Evolutionary conservation across 805 yeast genomes (phyloP).

Genomic region (Saccharomycopsis fermentans): DNA sequence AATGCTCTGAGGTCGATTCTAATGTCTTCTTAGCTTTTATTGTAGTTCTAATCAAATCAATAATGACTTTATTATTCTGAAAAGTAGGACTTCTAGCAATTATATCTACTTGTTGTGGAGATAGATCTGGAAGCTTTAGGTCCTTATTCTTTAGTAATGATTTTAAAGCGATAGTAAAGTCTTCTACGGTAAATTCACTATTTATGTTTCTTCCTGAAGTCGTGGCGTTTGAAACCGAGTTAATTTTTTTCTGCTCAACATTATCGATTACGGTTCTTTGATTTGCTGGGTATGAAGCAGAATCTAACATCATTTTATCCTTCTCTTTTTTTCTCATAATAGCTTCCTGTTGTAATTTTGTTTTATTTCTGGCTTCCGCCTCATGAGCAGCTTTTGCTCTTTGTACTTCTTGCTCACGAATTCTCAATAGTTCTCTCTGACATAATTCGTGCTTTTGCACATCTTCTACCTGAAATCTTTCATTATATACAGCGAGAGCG

Average conservation of each 20-base stretch:
- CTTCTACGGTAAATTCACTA: constrained; percentile 11
- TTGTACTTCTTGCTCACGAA: constrained; percentile 1
- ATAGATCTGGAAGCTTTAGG: constrained; percentile 13
- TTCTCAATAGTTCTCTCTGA: constrained; percentile 2
- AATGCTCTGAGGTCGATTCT: not conserved
- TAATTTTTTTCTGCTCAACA: not conserved
- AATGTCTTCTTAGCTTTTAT: constrained; percentile 4
- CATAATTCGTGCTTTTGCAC: not conserved
- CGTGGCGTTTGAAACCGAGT: not conserved
- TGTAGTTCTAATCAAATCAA: constrained; percentile 11
- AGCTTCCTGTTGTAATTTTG: not conserved
- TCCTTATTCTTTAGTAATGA: constrained; percentile 10
- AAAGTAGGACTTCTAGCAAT: constrained; percentile 15
- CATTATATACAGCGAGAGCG: constrained; percentile 7
- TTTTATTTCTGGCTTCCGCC: constrained; percentile 1
- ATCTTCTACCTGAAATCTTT: constrained; percentile 9
- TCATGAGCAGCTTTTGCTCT: not conserved
- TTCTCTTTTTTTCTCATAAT: not conserved
- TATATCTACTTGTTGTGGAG: constrained; percentile 15
- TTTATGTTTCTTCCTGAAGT: not conserved
- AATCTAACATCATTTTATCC: not conserved
- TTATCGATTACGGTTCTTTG: not conserved
- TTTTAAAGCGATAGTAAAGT: constrained; percentile 15
- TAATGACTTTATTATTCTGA: constrained; percentile 16
- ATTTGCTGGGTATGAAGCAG: not conserved